Conservation (phyloP, 768 basidiomycete genomes). For the Boletus sp. region DNA sequence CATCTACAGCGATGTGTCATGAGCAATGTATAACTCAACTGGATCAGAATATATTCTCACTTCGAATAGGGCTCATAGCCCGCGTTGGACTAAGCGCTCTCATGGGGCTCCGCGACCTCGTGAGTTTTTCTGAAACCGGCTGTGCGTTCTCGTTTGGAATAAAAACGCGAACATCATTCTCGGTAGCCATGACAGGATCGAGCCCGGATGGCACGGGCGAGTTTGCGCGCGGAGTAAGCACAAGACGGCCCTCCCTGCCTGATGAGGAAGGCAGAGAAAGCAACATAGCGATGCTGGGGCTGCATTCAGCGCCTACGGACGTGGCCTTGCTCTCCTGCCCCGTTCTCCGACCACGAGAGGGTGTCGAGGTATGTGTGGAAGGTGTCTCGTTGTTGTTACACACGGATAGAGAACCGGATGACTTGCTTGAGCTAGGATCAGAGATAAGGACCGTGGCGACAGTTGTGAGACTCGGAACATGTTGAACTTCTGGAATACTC, state of each 20-base stretch:
- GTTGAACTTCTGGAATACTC: neutral
- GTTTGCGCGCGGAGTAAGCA: constrained; percentile 6
- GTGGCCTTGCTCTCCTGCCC: constrained; percentile 10
- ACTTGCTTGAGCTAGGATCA: neutral
- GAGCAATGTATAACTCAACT: neutral
- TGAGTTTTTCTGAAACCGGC: neutral
- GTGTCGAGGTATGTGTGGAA: neutral
- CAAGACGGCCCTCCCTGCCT: neutral
- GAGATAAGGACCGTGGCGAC: constrained; percentile 8
- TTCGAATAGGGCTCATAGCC: constrained; percentile 26
- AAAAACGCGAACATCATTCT: neutral
- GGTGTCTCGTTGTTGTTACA: neutral
- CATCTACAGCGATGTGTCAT: constrained; percentile 17
- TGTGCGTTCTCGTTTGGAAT: neutral
- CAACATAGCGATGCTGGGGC: constrained; percentile 19
- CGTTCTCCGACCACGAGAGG: constrained; percentile 18
- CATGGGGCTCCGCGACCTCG: constrained; percentile 8
- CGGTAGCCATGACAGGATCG: neutral
- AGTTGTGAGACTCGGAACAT: constrained; percentile 9
- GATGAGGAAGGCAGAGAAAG: constrained; percentile 26
- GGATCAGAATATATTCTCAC: constrained; percentile 7
- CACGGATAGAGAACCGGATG: neutral
- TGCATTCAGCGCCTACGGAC: constrained; percentile 2
- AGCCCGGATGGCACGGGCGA: neutral
- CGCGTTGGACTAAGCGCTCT: constrained; percentile 33